Base-by-base conservation (phyloP, 768 basidiomycete species). In the Hericium erinaceus region DNA sequence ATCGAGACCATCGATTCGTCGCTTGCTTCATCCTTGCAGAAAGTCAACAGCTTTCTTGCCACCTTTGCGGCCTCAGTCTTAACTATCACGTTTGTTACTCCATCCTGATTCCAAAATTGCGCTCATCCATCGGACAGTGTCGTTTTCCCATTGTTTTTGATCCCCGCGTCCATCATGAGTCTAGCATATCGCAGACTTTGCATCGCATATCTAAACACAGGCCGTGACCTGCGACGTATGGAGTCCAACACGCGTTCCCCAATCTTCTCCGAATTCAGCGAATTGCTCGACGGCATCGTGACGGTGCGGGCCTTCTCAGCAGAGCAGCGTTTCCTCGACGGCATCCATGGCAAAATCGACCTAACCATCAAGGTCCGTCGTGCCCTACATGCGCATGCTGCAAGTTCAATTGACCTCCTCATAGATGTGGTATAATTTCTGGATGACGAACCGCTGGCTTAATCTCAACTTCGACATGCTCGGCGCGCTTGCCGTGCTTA, bases 391-490 rank as follows among this genome's bases (percentile, higher is more conserved):
- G 20, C 13, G 7, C n/a, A 0, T 4, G 12, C 24, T n/a, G n/a
- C n/a, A n/a, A n/a, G n/a, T n/a, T n/a, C n/a, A n/a, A n/a, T n/a
- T n/a, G n/a, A n/a, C n/a, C n/a, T n/a, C n/a, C n/a, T n/a, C n/a
- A n/a, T n/a, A 84, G 84, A 87, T 89, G 87, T 89, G 85, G 86
- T 89, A 91, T 66, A 79, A 74, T 12, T 88, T 88, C 70, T 92
- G 92, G 92, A 92, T 93, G 90, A 85, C 83, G 10, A 92, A 89
- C 63, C 75, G 91, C 52, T 92, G 88, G 90, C n/a, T 76, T 95
- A 2, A 71, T 94, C 70, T 95, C 57, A 84, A 89, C 61, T 95
- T 92, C 66, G 93, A 97, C 68, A 62, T 75, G 1, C 78, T 95
- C 10, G 90, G 91, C 28, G 87, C 81, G 28, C 57, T 85, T 18